Percentiles rank a stretch among this genome's conserved stretches.
phyloP scores from a whole-genome alignment of 139 green algal genomes.

The Medakamo hakoo region DNA sequence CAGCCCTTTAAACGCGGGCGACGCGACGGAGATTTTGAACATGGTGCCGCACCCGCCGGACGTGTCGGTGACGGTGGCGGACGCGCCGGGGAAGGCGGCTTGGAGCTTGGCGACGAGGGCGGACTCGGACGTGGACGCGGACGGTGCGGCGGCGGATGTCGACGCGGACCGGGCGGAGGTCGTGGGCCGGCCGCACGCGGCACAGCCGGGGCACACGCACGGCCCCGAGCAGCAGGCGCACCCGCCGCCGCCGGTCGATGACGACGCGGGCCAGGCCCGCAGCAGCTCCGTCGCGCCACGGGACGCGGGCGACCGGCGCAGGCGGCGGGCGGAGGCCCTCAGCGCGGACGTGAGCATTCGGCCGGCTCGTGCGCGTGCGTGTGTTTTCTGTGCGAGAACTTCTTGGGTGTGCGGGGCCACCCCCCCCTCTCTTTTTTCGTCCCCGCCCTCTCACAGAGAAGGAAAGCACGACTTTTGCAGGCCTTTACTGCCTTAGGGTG shows the following conservation, averaged over 20 bases:
- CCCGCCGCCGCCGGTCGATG: too few relatives aligned
- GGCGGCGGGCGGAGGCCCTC: too few relatives aligned
- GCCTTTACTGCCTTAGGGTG: too few relatives aligned
- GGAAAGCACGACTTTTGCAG: too few relatives aligned
- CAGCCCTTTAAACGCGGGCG: neutral
- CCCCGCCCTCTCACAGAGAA: neutral
- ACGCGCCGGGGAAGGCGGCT: neutral
- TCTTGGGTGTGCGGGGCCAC: too few relatives aligned
- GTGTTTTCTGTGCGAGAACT: neutral
- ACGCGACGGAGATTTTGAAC: neutral
- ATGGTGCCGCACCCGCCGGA: neutral
- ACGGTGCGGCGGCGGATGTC: neutral
- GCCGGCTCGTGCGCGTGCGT: neutral
- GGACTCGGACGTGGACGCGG: neutral
- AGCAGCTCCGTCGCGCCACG: too few relatives aligned
- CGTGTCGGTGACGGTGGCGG: neutral
- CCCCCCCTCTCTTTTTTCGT: neutral
- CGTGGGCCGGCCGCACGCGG: neutral
- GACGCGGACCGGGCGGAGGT: too few relatives aligned
- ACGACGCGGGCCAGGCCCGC: too few relatives aligned
- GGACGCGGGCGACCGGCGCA: too few relatives aligned
- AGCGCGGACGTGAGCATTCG: too few relatives aligned
- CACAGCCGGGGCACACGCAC: too few relatives aligned
- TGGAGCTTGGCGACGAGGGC: neutral
- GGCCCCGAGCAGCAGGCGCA: too few relatives aligned